phyloP scores from a whole-genome alignment of 1,284 basidiomycete genomes.

The Lentinula novae-zelandiae region DNA sequence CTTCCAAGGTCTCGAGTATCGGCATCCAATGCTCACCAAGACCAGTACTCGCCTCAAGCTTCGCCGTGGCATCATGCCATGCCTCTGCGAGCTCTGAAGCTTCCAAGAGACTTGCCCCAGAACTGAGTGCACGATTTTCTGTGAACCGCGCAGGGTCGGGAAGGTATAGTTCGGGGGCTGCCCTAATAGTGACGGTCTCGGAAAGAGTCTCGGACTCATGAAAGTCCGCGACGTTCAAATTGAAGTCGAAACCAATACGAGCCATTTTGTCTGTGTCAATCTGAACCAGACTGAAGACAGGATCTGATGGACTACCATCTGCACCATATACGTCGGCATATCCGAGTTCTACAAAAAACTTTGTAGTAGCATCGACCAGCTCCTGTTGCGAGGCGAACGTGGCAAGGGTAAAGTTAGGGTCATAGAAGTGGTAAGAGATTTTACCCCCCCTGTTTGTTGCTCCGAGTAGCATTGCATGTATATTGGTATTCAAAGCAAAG shows the following conservation, averaged over 20 bases:
- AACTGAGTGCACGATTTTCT: not conserved
- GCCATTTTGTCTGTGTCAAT: not conserved
- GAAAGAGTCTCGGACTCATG: not conserved
- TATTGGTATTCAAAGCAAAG: not conserved
- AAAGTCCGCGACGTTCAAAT: not conserved
- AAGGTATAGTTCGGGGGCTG: not conserved
- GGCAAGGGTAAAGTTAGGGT: not conserved
- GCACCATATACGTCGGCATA: not conserved
- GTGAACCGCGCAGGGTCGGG: not conserved
- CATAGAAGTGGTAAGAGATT: not conserved
- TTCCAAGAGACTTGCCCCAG: not conserved
- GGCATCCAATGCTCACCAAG: not conserved
- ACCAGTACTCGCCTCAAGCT: not conserved
- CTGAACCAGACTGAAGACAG: not conserved
- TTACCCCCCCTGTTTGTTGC: not conserved
- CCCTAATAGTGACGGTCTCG: not conserved
- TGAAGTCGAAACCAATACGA: not conserved
- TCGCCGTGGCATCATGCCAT: not conserved
- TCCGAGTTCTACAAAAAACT: not conserved
- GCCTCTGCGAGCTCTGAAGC: not conserved
- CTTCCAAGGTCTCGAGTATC: not conserved
- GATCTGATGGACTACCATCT: not conserved
- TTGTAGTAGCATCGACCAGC: not conserved
- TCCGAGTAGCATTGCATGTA: not conserved
- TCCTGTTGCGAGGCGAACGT: not conserved